Base-by-base conservation (phyloP, 441 rosid species). In the Adansonia grandidieri region DNA sequence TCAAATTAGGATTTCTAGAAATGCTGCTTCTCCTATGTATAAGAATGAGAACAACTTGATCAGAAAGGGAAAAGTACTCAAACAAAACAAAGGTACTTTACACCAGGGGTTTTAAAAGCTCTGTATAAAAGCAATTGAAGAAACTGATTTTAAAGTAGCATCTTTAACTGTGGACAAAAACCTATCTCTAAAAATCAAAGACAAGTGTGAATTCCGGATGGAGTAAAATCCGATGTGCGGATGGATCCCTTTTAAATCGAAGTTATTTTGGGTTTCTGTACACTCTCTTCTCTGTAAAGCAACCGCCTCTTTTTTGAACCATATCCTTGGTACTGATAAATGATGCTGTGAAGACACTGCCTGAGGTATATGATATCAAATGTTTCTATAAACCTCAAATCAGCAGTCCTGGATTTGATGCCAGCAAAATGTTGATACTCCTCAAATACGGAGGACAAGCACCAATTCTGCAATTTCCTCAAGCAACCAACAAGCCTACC, bases 401-500 rank as follows among this genome's bases (percentile, higher is more conserved):
- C 99, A 0, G 85, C 80, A 14, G 14, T 71, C 80, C 98, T 89
- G 78, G 88, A 87, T 80, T 94, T 96, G 74, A 56, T n/a, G 2
- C 97, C 97, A 0, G 98, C 97, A 14, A 88, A 91, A 66, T 51
- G 87, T 66, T 75, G 83, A 85, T 96, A 96, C 74, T 96, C 99
- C 78, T 94, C 97, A 15, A 88, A 82, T 64, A 91, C 92, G 0
- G 97, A 89, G 71, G 93, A 82, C 82, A 92, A 77, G 51, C 97
- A 94, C 99, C 99, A 96, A 28, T 88, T 84, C 80, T 96, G 98
- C 47, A 94, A 77, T 79, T 96, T 96, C 83, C 99, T 89, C 84
- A 96, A 84, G 88, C 98, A 92, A 60, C 97, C 98, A 42, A 96
- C 97, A 19, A 96, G 91, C 79, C 93, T 88, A 77, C 99, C 98